Evolutionary conservation across 257 asterid species (phyloP), one percentile per base, ranked within the genome.

Genomic region (Coffea eugenioides): DNA sequence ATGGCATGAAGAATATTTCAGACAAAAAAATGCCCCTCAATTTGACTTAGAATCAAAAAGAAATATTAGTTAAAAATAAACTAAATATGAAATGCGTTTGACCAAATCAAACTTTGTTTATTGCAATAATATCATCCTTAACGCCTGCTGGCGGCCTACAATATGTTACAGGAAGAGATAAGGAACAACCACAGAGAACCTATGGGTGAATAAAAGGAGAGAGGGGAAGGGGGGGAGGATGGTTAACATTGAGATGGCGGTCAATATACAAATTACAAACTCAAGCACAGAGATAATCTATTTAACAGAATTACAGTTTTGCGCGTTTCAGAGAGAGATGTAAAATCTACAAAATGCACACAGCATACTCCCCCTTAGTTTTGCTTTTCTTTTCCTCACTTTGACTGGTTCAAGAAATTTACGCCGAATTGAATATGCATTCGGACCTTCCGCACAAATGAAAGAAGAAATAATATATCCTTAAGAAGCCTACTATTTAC

Each of bases 251-350:
- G 46, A 8, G 56, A 65, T 27, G 65, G 36, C 66, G 11, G 62
- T 51, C 41, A 76, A 76, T 69, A 51, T 36, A 52, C 65, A 79
- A 71, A 62, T 62, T 36, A 52, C 65, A 79, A 71, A 62, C 71
- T 43, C 66, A 43, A 46, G 48, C 46, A 59, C 64, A 51, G 20
- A 36, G 15, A 21, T 18, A 3, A 62, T 64, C 52, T 48, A 61
- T n/a, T 62, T 45, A 23, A 67, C 85, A 75, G 76, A 64, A 81
- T 45, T 65, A 82, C 85, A 81, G 31, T 74, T 52, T 34, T 14
- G 71, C 74, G 15, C 54, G 11, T 31, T 61, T 36, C 13, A 65
- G 12, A 70, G 52, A 57, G 39, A 68, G 8, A 71, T 77, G 15
- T 39, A 76, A 71, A 68, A 70, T 76, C 71, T 41, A 69, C 72